These are phyloP conservation scores for Colletotrichum tropicale DNA, from an alignment of 2,329 filamentous ascomycete species.

Conservation along the genomic window DNA sequence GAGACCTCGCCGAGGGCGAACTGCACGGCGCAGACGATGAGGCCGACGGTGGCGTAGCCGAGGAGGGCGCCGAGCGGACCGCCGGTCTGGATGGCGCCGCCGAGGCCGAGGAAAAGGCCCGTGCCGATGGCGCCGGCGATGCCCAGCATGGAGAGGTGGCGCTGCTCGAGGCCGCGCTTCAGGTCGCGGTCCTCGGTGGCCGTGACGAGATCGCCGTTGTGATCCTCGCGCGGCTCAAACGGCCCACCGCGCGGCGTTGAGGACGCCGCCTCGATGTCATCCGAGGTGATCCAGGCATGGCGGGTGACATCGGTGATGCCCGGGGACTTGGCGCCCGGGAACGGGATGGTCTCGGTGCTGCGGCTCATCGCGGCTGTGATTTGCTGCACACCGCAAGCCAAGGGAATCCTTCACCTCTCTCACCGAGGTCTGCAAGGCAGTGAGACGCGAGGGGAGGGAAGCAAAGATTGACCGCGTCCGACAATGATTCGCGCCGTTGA, in stretches of 20 bases:
- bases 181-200: slow-evolving; percentile 53
- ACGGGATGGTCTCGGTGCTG: slow-evolving; percentile 13
- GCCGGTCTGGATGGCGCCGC: slow-evolving; percentile 55
- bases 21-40: slow-evolving; percentile 62
- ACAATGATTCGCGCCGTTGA: background rate
- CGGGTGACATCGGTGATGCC: slow-evolving; percentile 18
- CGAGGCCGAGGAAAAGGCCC: slow-evolving; percentile 64
- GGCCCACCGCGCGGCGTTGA: background rate
- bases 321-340: slow-evolving; percentile 18
- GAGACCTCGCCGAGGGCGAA: slow-evolving; percentile 65
- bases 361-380: background rate
- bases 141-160: slow-evolving; percentile 66
- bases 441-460: background rate
- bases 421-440: background rate
- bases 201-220: slow-evolving; percentile 50
- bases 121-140: slow-evolving; percentile 67
- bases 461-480: background rate
- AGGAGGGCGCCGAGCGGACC: slow-evolving; percentile 53
- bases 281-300: slow-evolving; percentile 15
- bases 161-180: slow-evolving; percentile 53
- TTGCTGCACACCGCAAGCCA: background rate
- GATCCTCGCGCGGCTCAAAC: slow-evolving; percentile 18
- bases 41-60: slow-evolving; percentile 60
- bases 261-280: slow-evolving; percentile 12
- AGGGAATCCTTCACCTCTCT: background rate